Evolutionary conservation across 192 early-diverging fungal genomes (phyloP).

Genomic region (Backusella westeae): DNA sequence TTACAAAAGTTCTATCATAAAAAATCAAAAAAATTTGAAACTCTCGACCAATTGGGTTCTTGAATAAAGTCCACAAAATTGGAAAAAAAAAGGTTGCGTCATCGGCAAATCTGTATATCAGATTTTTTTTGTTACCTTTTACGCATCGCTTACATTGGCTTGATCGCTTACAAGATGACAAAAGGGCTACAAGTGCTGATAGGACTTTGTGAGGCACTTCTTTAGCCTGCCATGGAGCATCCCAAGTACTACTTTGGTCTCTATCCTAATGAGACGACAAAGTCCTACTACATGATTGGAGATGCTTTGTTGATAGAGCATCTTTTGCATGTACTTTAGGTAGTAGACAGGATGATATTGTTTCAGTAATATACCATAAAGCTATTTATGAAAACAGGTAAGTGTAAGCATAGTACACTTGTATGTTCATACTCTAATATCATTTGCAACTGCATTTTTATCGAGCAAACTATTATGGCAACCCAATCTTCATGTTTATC

Average conservation of each 20-base stretch:
- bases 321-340: slow-evolving; percentile 8
- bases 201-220: slow-evolving; percentile 10
- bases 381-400: slow-evolving; percentile 2
- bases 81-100: background rate
- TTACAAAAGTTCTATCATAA: background rate
- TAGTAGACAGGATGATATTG: slow-evolving; percentile 5
- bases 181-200: background rate
- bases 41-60: background rate
- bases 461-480: background rate
- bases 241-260: slow-evolving; percentile 6
- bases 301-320: background rate
- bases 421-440: slow-evolving; percentile 1
- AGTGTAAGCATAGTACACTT: background rate
- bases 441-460: background rate
- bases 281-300: slow-evolving; percentile 9
- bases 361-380: background rate
- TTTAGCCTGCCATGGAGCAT: background rate
- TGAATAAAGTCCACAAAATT: background rate
- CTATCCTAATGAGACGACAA: slow-evolving; percentile 9
- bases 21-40: background rate
- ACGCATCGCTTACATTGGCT: background rate
- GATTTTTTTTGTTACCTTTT: slow-evolving; percentile 2
- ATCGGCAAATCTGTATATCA: background rate
- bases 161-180: slow-evolving; percentile 3
- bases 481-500: background rate